Evolutionary conservation across 176 grass and related monocot species (phyloP).

Genomic region (Zoysia pacifica): DNA sequence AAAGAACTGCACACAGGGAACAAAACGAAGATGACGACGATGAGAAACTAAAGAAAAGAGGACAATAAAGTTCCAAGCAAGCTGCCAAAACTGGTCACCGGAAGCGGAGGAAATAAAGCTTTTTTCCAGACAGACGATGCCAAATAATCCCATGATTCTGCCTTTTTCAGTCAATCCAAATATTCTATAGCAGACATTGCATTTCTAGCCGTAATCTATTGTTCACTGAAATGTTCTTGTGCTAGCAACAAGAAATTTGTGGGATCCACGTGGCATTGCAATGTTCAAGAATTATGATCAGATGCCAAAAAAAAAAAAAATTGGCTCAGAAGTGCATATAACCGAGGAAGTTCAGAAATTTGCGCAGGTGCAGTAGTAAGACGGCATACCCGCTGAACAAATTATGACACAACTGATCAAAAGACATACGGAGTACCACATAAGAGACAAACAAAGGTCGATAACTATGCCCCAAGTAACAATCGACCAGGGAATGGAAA

Average conservation of each 20-base stretch:
- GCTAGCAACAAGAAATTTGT: background rate
- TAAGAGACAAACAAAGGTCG: background rate
- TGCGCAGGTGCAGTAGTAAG: background rate
- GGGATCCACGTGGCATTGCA: background rate
- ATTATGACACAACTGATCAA: background rate
- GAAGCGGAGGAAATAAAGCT: background rate
- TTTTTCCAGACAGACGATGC: background rate
- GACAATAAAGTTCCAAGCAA: too few species aligned
- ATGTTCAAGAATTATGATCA: too few species aligned
- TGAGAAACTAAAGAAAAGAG: too few species aligned
- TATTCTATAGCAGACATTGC: conserved; percentile 1
- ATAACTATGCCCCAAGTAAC: background rate
- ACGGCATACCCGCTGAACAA: background rate
- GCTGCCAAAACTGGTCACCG: too few species aligned
- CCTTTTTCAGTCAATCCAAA: conserved; percentile 10
- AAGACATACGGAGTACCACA: background rate
- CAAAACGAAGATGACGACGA: too few species aligned
- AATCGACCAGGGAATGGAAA: too few species aligned
- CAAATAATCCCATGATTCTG: background rate
- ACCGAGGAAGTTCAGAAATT: background rate
- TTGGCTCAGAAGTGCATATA: background rate
- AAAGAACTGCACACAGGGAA: too few species aligned
- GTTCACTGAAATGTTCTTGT: background rate
- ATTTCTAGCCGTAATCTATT: conserved; percentile 17
- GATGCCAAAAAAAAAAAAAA: background rate